Conservation (phyloP, 768 basidiomycete genomes). For the Cyclocybe aegerita region DNA sequence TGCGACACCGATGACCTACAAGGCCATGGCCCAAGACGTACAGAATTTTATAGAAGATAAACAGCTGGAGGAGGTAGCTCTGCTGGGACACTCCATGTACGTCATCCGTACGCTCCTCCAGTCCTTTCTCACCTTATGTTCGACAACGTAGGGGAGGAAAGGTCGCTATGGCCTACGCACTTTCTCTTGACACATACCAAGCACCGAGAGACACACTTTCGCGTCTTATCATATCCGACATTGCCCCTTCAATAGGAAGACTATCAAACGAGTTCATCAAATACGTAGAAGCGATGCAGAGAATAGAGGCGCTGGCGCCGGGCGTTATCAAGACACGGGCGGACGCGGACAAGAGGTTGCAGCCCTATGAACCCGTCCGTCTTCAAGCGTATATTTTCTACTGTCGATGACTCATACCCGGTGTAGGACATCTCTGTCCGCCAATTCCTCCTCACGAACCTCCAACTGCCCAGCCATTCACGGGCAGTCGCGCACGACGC, state of each 20-base stretch:
- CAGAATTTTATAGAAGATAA: constrained; percentile 60
- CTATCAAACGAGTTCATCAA: constrained; percentile 62
- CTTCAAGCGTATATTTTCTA: background rate
- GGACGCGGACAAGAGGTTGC: constrained; percentile 68
- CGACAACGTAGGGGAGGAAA: constrained; percentile 75
- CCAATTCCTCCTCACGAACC: constrained; percentile 86
- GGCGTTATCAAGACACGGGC: constrained; percentile 55
- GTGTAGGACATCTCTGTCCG: constrained; percentile 70
- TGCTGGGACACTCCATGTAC: constrained; percentile 91
- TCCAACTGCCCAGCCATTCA: constrained; percentile 38
- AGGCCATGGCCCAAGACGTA: constrained; percentile 79
- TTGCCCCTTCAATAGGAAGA: constrained; percentile 63
- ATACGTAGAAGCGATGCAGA: constrained; percentile 74
- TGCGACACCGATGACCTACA: constrained; percentile 68
- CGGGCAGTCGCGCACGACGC: constrained; percentile 15
- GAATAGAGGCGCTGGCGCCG: constrained; percentile 53
- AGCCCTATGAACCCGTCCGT: constrained; percentile 61
- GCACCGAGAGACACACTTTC: constrained; percentile 43
- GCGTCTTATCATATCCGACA: constrained; percentile 76
- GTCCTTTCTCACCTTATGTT: background rate
- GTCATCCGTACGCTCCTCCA: constrained; percentile 20
- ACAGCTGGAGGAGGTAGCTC: constrained; percentile 57
- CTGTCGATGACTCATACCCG: background rate
- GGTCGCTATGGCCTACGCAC: constrained; percentile 71
- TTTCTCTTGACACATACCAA: constrained; percentile 36